Conservation (phyloP, 768 basidiomycete species). For the Scleroderma citrinum region DNA sequence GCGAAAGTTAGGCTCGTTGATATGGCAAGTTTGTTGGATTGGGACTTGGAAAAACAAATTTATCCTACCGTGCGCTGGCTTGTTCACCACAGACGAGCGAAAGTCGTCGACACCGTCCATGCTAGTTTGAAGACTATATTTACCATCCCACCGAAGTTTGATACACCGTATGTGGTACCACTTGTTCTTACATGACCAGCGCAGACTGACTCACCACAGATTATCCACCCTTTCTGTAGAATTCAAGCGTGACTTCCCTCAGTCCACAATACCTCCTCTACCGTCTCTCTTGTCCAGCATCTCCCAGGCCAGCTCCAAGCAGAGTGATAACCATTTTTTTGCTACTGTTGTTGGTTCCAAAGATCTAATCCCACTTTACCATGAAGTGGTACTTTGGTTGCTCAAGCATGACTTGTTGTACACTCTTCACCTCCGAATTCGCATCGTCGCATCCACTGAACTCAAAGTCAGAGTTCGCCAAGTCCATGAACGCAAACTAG, state of each 20-base stretch:
- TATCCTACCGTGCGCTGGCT: slow-evolving; percentile 91
- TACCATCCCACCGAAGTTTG: slow-evolving; percentile 60
- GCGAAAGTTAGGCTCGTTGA: slow-evolving; percentile 54
- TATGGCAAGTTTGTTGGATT: slow-evolving; percentile 74
- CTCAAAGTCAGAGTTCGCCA: slow-evolving; percentile 68
- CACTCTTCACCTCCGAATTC: slow-evolving; percentile 79
- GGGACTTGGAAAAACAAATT: slow-evolving; percentile 77
- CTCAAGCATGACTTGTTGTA: slow-evolving; percentile 81
- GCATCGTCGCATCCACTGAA: slow-evolving; percentile 71
- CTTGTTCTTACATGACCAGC: slow-evolving; percentile 1
- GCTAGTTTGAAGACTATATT: slow-evolving; percentile 77
- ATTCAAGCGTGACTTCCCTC: slow-evolving; percentile 57
- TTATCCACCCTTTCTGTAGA: slow-evolving; percentile 44
- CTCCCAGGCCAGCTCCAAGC: slow-evolving; percentile 60
- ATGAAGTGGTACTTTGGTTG: slow-evolving; percentile 88
- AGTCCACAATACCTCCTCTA: slow-evolving; percentile 59
- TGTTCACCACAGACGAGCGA: slow-evolving; percentile 84
- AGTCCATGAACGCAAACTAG: slow-evolving; percentile 33
- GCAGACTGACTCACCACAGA: slow-evolving; percentile 4
- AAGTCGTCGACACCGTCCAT: slow-evolving; percentile 83
- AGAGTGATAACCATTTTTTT: slow-evolving; percentile 70
- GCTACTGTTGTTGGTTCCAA: slow-evolving; percentile 69
- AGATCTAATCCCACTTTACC: slow-evolving; percentile 62
- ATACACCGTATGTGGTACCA: slow-evolving; percentile 45
- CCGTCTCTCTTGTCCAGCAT: slow-evolving; percentile 70